A percentile compares a stretch with the other conserved stretches of the same genome.
phyloP scores from a whole-genome alignment of 768 basidiomycete genomes.

The Phaeolepiota aurea region DNA sequence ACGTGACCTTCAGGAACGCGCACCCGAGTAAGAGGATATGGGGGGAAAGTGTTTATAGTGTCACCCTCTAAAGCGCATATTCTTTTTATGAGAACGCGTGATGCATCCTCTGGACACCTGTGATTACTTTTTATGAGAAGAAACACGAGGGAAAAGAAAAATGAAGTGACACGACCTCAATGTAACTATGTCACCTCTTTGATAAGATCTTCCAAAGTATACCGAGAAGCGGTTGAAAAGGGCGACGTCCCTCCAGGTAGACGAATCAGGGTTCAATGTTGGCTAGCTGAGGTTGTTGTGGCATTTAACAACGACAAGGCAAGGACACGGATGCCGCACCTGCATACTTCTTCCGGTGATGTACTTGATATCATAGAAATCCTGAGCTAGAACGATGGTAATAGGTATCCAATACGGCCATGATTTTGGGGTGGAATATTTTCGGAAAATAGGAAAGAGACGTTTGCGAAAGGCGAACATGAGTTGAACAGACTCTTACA shows the following conservation, averaged over 20 bases:
- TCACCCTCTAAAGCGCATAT: slow-evolving; percentile 60
- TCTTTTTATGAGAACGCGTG: slow-evolving; percentile 53
- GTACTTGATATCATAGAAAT: slow-evolving; percentile 43
- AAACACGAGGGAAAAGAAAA: background rate
- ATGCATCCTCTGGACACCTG: slow-evolving; percentile 54
- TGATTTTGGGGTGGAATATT: background rate
- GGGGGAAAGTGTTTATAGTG: slow-evolving; percentile 56
- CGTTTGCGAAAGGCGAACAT: slow-evolving; percentile 4
- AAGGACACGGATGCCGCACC: slow-evolving; percentile 27
- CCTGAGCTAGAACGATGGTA: slow-evolving; percentile 35
- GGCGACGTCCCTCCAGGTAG: slow-evolving; percentile 50
- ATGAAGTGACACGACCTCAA: slow-evolving; percentile 33
- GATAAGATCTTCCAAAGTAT: slow-evolving; percentile 23
- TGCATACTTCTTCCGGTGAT: slow-evolving; percentile 69
- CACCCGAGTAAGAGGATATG: slow-evolving; percentile 49
- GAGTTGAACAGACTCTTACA: no score
- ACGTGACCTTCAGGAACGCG: slow-evolving; percentile 53
- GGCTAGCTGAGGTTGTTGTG: slow-evolving; percentile 31
- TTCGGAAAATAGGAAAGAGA: slow-evolving; percentile 2
- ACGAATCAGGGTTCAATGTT: slow-evolving; percentile 67
- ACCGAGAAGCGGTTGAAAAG: slow-evolving; percentile 50
- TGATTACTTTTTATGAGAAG: background rate
- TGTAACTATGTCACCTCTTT: slow-evolving; percentile 59
- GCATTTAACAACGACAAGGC: background rate
- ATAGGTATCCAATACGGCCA: slow-evolving; percentile 48